These are phyloP conservation scores for Citrus reticulata DNA, from an alignment of 345 rosid genomes.

Conservation along the genomic window DNA sequence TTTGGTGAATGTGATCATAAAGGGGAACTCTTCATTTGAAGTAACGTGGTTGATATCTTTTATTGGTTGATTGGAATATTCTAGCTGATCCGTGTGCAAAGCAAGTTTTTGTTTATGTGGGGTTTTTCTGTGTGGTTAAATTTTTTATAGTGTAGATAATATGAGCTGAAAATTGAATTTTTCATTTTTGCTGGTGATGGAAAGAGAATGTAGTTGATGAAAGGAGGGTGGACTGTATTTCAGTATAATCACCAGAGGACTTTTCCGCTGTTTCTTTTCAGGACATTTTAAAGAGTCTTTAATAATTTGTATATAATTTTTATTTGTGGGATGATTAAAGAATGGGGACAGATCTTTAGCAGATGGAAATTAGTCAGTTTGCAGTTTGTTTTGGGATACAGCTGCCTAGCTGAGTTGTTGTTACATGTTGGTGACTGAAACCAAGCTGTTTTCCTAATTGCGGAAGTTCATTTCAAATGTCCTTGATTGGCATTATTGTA, in stretches of 20 bases:
- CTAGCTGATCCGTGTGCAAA: not conserved
- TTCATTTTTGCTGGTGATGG: not conserved
- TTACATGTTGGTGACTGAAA: not conserved
- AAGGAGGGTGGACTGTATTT: not conserved
- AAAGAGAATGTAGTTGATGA: conserved; percentile 15
- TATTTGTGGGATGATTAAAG: not conserved
- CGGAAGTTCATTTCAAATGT: not conserved
- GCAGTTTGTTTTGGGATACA: not conserved
- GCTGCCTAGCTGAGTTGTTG: not conserved
- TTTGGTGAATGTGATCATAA: conserved; percentile 15
- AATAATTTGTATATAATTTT: conserved; percentile 2
- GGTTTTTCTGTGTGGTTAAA: not conserved
- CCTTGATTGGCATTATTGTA: not conserved
- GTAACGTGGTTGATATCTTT: not conserved
- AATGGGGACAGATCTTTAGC: conserved; percentile 5
- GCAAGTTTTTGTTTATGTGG: not conserved
- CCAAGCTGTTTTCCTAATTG: not conserved
- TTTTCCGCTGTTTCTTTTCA: not conserved
- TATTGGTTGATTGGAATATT: not conserved
- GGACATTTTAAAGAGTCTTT: not conserved
- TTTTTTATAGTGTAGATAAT: not conserved
- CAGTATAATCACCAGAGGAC: not conserved
- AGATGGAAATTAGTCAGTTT: not conserved
- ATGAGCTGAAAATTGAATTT: not conserved
- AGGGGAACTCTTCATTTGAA: conserved; percentile 1